These are phyloP conservation scores for Salix koriyanagi DNA, from an alignment of 345 rosid genomes.

Conservation along the genomic window DNA sequence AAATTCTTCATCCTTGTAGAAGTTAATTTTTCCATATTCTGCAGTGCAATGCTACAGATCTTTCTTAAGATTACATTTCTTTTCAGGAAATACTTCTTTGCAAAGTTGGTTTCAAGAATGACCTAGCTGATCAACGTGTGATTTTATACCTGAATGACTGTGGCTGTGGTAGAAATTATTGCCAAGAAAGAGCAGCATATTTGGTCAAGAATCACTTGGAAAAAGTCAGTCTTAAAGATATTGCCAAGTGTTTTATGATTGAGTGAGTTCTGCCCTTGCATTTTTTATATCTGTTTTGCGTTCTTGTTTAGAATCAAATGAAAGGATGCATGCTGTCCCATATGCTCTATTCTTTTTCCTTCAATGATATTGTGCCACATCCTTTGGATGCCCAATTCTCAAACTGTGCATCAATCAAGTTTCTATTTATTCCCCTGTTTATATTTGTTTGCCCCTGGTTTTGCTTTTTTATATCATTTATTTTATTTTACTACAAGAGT, in stretches of 20 bases:
- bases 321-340: background rate
- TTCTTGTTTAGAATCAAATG: background rate
- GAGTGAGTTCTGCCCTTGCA: constrained; percentile 53
- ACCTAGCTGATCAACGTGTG: constrained; percentile 60
- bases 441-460: background rate
- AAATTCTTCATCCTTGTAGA: background rate
- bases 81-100: constrained; percentile 86
- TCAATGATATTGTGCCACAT: background rate
- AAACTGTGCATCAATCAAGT: background rate
- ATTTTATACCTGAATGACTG: constrained; percentile 66
- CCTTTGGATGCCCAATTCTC: background rate
- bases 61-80: background rate
- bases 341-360: no score
- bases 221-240: constrained; percentile 74
- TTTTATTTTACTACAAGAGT: background rate
- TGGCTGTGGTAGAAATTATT: constrained; percentile 64
- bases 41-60: background rate
- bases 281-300: background rate
- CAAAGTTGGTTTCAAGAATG: constrained; percentile 72
- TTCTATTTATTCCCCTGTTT: background rate
- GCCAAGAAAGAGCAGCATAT: constrained; percentile 73
- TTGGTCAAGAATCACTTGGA: constrained; percentile 68
- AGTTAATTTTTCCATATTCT: background rate
- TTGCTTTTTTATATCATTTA: background rate
- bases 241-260: constrained; percentile 54